A percentile compares a stretch with the other conserved stretches of the same genome.
phyloP scores from a whole-genome alignment of 805 yeast species.

The Scheffersomyces ergatensis region DNA sequence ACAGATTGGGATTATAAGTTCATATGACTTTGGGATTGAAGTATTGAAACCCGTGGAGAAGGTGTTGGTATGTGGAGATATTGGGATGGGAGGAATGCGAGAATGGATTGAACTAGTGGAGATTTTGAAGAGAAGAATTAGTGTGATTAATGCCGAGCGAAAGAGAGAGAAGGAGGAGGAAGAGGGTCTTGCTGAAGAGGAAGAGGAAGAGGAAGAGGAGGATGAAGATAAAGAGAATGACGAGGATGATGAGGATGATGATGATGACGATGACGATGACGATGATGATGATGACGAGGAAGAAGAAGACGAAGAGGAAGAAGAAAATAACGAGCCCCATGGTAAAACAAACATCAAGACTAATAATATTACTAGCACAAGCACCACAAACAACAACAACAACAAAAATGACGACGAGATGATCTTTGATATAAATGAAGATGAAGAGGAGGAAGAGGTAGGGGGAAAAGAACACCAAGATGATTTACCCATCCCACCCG shows the following conservation, averaged over 20 bases:
- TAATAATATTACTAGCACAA: neutral
- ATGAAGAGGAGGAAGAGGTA: conserved; percentile 11
- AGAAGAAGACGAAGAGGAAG: conserved; percentile 32
- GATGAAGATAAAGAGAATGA: conserved; percentile 37
- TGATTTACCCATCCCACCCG: no score
- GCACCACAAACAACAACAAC: neutral
- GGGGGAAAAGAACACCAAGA: no score
- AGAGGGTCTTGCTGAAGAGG: conserved; percentile 31
- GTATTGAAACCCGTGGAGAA: conserved; percentile 46
- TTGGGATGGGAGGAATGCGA: conserved; percentile 51
- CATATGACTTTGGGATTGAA: conserved; percentile 41
- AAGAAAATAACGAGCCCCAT: conserved; percentile 2
- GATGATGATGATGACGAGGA: conserved; percentile 32
- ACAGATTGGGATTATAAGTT: conserved; percentile 30
- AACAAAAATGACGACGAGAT: conserved; percentile 14
- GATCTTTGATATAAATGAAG: conserved; percentile 19
- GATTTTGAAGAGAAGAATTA: conserved; percentile 34
- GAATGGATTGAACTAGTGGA: conserved; percentile 48
- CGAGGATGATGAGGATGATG: conserved; percentile 38
- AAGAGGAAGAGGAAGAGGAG: conserved; percentile 36
- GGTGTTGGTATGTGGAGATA: conserved; percentile 46
- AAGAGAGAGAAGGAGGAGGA: conserved; percentile 22
- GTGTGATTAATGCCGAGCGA: conserved; percentile 23
- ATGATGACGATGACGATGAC: conserved; percentile 33
- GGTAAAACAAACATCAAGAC: neutral